A percentile compares a stretch with the other conserved stretches of the same genome.
phyloP scores from a whole-genome alignment of 352 stramenopile species.

The Pythium phragmitis region DNA sequence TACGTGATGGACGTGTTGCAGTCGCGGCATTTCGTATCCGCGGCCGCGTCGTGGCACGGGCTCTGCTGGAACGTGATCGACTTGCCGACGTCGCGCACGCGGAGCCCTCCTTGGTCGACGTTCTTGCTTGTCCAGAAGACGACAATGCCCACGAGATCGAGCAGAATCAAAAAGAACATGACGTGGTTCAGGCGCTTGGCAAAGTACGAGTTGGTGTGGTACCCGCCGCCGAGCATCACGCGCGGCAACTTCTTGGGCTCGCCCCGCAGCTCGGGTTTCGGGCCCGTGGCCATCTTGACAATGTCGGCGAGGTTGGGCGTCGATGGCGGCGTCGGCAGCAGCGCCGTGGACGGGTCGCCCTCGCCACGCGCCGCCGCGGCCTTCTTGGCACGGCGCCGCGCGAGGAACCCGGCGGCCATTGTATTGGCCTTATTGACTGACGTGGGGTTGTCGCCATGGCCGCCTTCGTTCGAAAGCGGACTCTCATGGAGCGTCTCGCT shows the following conservation, averaged over 20 bases:
- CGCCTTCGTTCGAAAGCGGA: slow-evolving; percentile 5
- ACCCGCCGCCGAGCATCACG: slow-evolving; percentile 47
- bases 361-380: slow-evolving; percentile 4
- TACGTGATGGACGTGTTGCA: slow-evolving; percentile 70
- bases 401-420: slow-evolving; percentile 11
- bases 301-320: slow-evolving; percentile 32
- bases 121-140: slow-evolving; percentile 41
- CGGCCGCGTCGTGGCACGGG: slow-evolving; percentile 24
- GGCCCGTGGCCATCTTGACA: slow-evolving; percentile 21
- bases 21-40: slow-evolving; percentile 30
- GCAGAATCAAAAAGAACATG: slow-evolving; percentile 39
- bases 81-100: slow-evolving; percentile 38
- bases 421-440: slow-evolving; percentile 3
- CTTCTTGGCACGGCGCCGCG: slow-evolving; percentile 19
- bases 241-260: slow-evolving; percentile 38
- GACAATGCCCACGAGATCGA: slow-evolving; percentile 47
- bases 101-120: slow-evolving; percentile 46
- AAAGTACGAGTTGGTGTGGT: slow-evolving; percentile 82
- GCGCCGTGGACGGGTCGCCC: background rate
- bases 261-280: slow-evolving; percentile 27
- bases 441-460: background rate
- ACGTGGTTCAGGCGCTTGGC: slow-evolving; percentile 53
- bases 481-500: slow-evolving; percentile 33
- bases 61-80: slow-evolving; percentile 49
- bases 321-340: slow-evolving; percentile 15